A percentile compares a stretch with the other conserved stretches of the same genome.
Conservation (phyloP, 1,284 basidiomycete species). For the Marasmius oreades region DNA sequence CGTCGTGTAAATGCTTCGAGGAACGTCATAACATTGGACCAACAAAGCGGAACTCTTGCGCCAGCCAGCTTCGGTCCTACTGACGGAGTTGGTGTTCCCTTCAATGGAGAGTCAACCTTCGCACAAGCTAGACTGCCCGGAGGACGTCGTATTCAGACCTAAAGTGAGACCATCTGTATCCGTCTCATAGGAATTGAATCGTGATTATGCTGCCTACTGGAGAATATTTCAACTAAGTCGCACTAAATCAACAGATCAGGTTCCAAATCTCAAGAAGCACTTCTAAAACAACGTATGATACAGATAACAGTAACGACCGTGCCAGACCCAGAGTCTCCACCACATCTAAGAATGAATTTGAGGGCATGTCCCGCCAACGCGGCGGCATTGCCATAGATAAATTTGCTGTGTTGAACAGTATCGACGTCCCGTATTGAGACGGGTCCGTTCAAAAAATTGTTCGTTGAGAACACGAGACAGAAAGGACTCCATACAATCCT, state of each 20-base stretch:
- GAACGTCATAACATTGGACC: conserved; percentile 59
- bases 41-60: conserved; percentile 54
- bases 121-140: conserved; percentile 42
- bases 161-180: background rate
- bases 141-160: conserved; percentile 16
- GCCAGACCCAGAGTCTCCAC: too few species aligned
- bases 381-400: too few species aligned
- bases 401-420: conserved; percentile 38
- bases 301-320: too few species aligned
- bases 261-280: too few species aligned
- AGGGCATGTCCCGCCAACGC: too few species aligned
- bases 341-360: too few species aligned
- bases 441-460: conserved; percentile 19
- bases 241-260: too few species aligned
- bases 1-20: conserved; percentile 57
- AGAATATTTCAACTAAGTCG: too few species aligned
- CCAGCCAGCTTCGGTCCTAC: conserved; percentile 7
- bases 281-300: too few species aligned
- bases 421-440: conserved; percentile 34
- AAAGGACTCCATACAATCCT: conserved; percentile 2
- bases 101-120: conserved; percentile 16
- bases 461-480: conserved; percentile 28
- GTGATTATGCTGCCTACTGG: too few species aligned
- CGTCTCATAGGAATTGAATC: too few species aligned
- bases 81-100: conserved; percentile 5